These are phyloP conservation scores for Fomitopsis palustris DNA, from an alignment of 1,284 basidiomycete species.

Conservation along the genomic window DNA sequence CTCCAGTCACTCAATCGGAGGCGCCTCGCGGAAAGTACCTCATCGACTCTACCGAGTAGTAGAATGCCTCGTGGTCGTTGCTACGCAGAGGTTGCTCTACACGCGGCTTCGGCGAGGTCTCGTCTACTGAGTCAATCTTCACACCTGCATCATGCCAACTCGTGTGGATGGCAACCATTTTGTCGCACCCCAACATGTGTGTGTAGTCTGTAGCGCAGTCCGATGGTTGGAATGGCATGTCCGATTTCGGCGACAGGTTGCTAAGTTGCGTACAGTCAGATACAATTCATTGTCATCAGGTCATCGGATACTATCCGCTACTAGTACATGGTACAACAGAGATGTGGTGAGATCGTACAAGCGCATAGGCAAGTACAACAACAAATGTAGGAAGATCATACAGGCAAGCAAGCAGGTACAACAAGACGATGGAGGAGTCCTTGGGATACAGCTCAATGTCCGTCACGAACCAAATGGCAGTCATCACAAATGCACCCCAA, in stretches of 20 bases:
- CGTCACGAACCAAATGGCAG: background rate
- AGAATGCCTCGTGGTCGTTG: no score
- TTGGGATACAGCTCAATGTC: conserved; percentile 3
- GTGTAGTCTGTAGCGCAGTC: no score
- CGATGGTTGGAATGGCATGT: no score
- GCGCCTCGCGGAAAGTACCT: background rate
- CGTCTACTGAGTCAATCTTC: no score
- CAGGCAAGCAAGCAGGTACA: background rate
- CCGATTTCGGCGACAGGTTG: background rate
- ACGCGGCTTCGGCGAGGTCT: no score
- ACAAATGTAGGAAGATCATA: background rate
- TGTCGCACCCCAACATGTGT: no score
- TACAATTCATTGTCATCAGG: background rate
- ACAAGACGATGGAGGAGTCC: conserved; percentile 1
- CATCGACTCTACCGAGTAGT: background rate
- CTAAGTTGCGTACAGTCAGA: background rate
- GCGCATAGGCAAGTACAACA: background rate
- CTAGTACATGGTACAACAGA: background rate
- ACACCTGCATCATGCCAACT: no score
- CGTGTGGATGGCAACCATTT: no score
- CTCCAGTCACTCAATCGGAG: background rate
- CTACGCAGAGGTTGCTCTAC: no score
- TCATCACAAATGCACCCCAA: conserved; percentile 2
- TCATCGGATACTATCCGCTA: background rate
- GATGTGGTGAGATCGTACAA: background rate